Base-by-base conservation (phyloP, 441 rosid genomes). In the Hura crepitans region DNA sequence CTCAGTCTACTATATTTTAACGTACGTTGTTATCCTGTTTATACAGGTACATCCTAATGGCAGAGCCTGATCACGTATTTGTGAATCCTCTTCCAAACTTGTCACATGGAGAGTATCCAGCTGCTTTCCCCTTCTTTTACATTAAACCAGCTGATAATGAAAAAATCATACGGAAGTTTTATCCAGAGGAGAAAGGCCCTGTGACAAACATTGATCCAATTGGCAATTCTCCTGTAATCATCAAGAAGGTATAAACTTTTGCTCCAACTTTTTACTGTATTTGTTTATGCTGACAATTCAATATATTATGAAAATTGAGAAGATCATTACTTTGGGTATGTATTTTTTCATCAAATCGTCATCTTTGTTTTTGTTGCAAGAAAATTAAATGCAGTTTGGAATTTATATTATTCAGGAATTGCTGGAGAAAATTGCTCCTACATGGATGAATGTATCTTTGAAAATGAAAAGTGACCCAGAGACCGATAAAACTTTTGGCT, bases 171-270 rank as follows among this genome's bases (percentile, higher is more conserved):
- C 77, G 90, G 73, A 89, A 87, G 76, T 87, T 64, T 74, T 89
- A 84, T 72, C 94, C 92, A 0, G 57, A 77, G 72, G 89, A 84
- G 71, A 81, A 76, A 78, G 94, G 94, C 64, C 92, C 87, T 17
- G 76, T 87, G 42, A 76, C 81, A 22, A 58, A 84, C 25, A 28
- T 87, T 27, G 94, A 89, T 79, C 90, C 94, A 56, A 87, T 87
- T 65, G 92, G 94, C 31, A 89, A 89, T 78, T 89, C 94, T 69
- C 94, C 94, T 7, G 90, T 85, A 57, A 89, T 89, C 58, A 85
- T 89, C 65, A 76, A 70, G 60, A 89, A 85, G 92, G 94, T 89
- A 56, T 49, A 68, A 65, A 46, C 65, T 59, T 59, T 37, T 23
- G 42, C 46, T 25, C 53, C n/a, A 22, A 56, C 58, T 20, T 45